Percentiles rank a stretch among this genome's conserved stretches.
phyloP scores from a whole-genome alignment of 768 basidiomycete species.

The Daedaleopsis nitida region DNA sequence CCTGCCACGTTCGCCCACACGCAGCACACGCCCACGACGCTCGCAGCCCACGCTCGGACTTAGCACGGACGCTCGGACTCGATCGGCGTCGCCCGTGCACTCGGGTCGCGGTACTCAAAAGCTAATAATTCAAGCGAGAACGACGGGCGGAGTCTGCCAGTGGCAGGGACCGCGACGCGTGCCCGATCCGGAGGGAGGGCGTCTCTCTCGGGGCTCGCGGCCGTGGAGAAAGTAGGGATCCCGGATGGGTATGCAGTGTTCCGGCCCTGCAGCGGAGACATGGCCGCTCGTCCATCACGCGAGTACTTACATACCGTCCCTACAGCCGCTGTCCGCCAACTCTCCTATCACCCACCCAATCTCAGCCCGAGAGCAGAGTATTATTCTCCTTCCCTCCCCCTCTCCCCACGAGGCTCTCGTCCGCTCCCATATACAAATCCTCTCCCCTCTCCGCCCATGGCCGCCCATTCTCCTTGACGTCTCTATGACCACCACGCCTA shows the following conservation, averaged over 20 bases:
- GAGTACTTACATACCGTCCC: too few relatives aligned
- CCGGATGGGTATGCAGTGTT: slow-evolving; percentile 5
- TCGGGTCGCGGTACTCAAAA: slow-evolving; percentile 20
- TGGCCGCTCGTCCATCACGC: slow-evolving; percentile 22
- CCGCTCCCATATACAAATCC: slow-evolving; percentile 2
- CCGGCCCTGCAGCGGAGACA: slow-evolving; percentile 20
- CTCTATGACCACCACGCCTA: slow-evolving; percentile 25
- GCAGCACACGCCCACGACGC: background rate
- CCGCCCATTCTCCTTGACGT: slow-evolving; percentile 13
- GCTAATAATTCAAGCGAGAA: slow-evolving; percentile 18
- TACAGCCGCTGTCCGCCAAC: slow-evolving; percentile 12
- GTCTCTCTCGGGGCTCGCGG: background rate
- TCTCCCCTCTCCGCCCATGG: slow-evolving; percentile 15
- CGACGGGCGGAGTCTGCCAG: too few relatives aligned
- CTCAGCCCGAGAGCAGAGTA: slow-evolving; percentile 4
- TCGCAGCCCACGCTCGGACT: slow-evolving; percentile 9
- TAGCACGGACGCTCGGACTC: slow-evolving; percentile 13
- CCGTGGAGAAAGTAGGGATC: background rate
- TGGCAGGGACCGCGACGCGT: too few relatives aligned
- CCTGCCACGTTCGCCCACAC: too few relatives aligned
- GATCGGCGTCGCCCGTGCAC: slow-evolving; percentile 14
- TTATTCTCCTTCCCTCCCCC: slow-evolving; percentile 30
- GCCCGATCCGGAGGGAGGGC: too few relatives aligned
- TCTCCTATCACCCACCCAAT: too few relatives aligned
- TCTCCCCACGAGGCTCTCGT: slow-evolving; percentile 24